Percentiles rank a stretch among this genome's conserved stretches.
Evolutionary conservation across 2,329 filamentous ascomycete species (phyloP).

Genomic region (Penicillium sp.): DNA sequence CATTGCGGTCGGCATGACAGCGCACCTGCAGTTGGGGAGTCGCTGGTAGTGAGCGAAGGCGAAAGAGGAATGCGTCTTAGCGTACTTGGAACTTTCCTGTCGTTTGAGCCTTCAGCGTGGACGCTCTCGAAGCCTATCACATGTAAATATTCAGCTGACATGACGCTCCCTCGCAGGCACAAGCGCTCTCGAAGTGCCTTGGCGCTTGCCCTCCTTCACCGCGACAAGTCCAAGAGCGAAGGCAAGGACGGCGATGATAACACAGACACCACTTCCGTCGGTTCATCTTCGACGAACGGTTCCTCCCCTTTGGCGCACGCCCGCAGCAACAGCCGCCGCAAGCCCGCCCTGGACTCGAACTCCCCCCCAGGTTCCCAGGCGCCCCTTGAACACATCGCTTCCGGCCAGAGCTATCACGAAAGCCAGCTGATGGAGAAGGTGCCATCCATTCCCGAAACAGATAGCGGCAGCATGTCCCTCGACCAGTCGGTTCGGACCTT

Average conservation of each 20-base stretch:
- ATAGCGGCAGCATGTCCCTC: conserved; percentile 55
- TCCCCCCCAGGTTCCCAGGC: conserved; percentile 21
- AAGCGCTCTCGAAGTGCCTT: conserved; percentile 56
- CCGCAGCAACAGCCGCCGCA: conserved; percentile 32
- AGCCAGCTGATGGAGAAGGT: conserved; percentile 32
- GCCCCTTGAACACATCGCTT: conserved; percentile 28
- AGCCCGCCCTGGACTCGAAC: conserved; percentile 25
- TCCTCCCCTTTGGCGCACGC: conserved; percentile 28
- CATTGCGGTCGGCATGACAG: conserved; percentile 4
- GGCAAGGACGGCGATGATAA: conserved; percentile 33
- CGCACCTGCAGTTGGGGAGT: not conserved
- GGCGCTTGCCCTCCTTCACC: conserved; percentile 54
- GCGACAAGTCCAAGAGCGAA: conserved; percentile 50
- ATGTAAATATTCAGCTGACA: conserved; percentile 28
- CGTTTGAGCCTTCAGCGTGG: no score
- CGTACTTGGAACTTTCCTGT: not conserved
- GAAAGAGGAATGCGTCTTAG: no score
- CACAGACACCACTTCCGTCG: conserved; percentile 27
- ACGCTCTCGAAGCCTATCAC: no score
- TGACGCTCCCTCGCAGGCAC: conserved; percentile 38
- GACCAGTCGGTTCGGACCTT: conserved; percentile 95
- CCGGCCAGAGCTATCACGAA: conserved; percentile 20
- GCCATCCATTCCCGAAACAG: conserved; percentile 34
- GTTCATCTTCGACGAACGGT: conserved; percentile 28
- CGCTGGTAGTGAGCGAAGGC: no score